A percentile compares a stretch with the other conserved stretches of the same genome.
These are phyloP conservation scores for Tolypocladium sp. DNA, from an alignment of 2,329 filamentous ascomycete genomes.

Conservation along the genomic window DNA sequence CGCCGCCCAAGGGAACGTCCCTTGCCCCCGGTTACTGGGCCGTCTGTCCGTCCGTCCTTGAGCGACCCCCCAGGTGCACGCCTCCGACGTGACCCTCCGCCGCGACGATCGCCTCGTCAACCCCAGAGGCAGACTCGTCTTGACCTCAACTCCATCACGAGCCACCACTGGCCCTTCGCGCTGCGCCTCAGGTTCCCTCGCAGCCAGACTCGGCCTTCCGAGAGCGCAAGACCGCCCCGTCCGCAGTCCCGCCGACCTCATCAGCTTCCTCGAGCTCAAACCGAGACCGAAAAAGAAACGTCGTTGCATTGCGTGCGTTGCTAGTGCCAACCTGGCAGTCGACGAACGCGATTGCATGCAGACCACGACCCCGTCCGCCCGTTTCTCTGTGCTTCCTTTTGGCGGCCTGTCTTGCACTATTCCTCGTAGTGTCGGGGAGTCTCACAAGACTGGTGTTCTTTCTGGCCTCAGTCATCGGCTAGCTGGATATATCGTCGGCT, in stretches of 20 bases:
- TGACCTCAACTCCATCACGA: background rate
- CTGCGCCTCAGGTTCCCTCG: background rate
- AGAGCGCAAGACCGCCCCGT: background rate
- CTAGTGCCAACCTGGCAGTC: background rate
- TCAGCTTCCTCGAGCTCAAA: background rate
- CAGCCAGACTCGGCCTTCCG: background rate
- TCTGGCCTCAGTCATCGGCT: background rate
- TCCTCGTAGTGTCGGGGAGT: background rate
- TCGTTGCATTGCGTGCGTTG: background rate
- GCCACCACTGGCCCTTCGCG: background rate
- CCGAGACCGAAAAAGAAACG: slow-evolving; percentile 4
- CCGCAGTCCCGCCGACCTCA: background rate
- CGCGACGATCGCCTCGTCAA: background rate
- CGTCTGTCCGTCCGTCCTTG: background rate
- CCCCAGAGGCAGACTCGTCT: background rate
- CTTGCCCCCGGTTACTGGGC: background rate
- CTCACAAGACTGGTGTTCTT: background rate
- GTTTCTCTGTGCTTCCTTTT: background rate
- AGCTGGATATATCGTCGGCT: background rate
- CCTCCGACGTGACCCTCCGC: background rate
- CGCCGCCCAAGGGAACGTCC: background rate
- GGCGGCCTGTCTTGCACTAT: background rate
- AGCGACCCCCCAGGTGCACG: background rate
- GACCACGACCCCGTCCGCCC: background rate
- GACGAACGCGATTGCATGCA: background rate